Conservation (phyloP, 208 protist species). For the Crithidia acanthocephali region DNA sequence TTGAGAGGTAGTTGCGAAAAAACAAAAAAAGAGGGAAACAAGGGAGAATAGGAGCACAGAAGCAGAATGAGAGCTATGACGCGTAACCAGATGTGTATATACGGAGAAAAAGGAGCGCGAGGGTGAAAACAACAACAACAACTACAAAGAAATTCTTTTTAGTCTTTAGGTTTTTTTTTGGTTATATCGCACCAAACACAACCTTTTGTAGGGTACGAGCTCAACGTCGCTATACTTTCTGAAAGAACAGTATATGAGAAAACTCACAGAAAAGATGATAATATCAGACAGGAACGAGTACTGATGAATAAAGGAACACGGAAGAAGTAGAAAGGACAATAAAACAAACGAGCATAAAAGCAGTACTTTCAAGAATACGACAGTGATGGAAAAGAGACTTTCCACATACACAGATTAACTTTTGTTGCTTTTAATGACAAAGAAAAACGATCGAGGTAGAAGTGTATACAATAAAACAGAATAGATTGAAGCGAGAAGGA, state of each 20-base stretch:
- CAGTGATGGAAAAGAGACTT: not conserved
- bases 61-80: not conserved
- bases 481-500: not conserved
- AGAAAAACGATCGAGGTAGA: not conserved
- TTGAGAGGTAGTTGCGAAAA: too few species aligned
- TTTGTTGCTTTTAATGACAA: not conserved
- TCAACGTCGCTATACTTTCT: too few species aligned
- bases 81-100: not conserved
- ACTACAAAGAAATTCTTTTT: too few species aligned
- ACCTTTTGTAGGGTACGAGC: too few species aligned
- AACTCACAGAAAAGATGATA: too few species aligned
- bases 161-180: too few species aligned
- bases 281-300: too few species aligned
- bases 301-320: not conserved
- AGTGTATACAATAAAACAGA: not conserved
- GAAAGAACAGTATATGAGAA: too few species aligned
- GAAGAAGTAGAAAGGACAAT: not conserved
- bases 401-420: not conserved
- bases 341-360: not conserved
- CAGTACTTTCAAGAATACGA: not conserved
- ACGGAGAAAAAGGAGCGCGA: not conserved
- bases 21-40: not conserved
- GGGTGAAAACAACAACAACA: not conserved
- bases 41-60: slow-evolving; percentile 14
- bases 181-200: too few species aligned